These are phyloP conservation scores for Senna tora DNA, from an alignment of 306 rosid genomes.

Conservation along the genomic window DNA sequence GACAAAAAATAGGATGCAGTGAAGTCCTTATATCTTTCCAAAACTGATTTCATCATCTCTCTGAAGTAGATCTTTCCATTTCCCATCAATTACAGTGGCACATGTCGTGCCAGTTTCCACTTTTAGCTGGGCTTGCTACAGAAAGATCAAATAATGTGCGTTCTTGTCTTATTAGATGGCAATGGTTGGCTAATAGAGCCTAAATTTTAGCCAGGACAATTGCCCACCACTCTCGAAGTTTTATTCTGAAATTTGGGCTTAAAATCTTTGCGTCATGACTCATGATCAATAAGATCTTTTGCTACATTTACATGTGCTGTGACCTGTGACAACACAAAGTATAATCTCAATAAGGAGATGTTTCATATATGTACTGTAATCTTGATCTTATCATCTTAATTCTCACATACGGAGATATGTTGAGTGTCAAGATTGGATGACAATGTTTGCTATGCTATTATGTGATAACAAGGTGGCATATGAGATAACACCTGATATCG, in stretches of 20 bases:
- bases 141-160: not conserved
- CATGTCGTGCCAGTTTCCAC: not conserved
- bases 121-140: conserved; percentile 9
- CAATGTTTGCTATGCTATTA: too few species aligned
- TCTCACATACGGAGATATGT: too few species aligned
- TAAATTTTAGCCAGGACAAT: not conserved
- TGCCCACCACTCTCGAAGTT: not conserved
- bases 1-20: not conserved
- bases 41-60: not conserved
- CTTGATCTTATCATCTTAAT: too few species aligned
- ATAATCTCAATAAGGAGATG: too few species aligned
- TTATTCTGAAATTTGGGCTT: not conserved
- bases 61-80: not conserved
- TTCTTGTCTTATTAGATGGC: not conserved
- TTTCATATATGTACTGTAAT: too few species aligned
- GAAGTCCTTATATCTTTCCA: not conserved
- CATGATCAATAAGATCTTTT: not conserved
- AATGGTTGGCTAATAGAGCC: not conserved
- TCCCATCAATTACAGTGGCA: not conserved
- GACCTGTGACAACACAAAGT: too few species aligned
- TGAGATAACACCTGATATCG: too few species aligned
- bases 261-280: conserved; percentile 7
- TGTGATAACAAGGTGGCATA: too few species aligned
- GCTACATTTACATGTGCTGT: not conserved
- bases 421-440: too few species aligned